phyloP scores from a whole-genome alignment of 306 rosid species.

The Castanea sativa region DNA sequence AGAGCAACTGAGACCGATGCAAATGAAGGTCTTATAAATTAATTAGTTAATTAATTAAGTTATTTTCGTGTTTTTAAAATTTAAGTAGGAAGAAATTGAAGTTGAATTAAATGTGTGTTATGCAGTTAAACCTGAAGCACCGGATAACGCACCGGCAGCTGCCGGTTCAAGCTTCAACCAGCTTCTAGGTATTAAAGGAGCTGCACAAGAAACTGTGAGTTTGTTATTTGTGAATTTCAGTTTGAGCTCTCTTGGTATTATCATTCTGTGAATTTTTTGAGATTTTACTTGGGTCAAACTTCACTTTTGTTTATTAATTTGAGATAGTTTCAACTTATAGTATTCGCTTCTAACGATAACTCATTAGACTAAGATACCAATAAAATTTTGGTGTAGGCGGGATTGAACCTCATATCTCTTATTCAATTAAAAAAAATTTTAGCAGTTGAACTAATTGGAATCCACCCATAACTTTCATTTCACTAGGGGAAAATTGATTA shows the following conservation, averaged over 20 bases:
- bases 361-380: no score
- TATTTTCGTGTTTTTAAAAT: neutral
- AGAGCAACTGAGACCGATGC: slow-evolving; percentile 62
- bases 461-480: no score
- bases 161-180: slow-evolving; percentile 57
- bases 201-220: slow-evolving; percentile 57
- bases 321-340: no score
- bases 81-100: neutral
- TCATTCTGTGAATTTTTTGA: neutral
- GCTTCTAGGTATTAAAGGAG: slow-evolving; percentile 70
- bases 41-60: neutral
- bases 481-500: no score
- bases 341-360: no score
- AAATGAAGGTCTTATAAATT: slow-evolving; percentile 45
- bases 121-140: slow-evolving; percentile 54
- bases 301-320: no score
- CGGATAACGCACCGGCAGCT: slow-evolving; percentile 46
- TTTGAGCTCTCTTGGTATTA: neutral
- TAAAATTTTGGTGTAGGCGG: no score
- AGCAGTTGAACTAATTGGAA: no score
- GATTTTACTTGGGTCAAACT: neutral
- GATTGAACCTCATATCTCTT: no score
- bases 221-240: neutral
- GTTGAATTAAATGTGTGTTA: neutral
- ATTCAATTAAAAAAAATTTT: no score